phyloP scores from a whole-genome alignment of 2,329 filamentous ascomycete genomes.

The Nemania sp. region DNA sequence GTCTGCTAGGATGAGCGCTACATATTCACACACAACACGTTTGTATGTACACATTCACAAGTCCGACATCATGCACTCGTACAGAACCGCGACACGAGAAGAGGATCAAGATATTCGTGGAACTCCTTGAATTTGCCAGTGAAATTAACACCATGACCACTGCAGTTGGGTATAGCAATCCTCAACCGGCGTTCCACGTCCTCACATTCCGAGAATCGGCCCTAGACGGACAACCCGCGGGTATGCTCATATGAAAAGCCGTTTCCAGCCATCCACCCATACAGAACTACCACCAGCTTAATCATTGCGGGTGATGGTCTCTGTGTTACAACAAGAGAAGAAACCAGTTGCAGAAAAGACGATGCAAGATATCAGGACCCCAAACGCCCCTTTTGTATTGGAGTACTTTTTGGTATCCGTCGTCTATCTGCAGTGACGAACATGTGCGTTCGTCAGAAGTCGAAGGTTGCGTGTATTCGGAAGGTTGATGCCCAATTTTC shows the following conservation, averaged over 20 bases:
- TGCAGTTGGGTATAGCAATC: constrained; percentile 64
- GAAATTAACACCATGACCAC: constrained; percentile 50
- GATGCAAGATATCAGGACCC: constrained; percentile 84
- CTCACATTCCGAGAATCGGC: constrained; percentile 51
- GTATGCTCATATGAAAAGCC: constrained; percentile 62
- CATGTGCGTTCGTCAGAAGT: constrained; percentile 42
- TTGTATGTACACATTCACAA: background rate
- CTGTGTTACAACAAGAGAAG: constrained; percentile 47
- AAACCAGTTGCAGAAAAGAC: constrained; percentile 51
- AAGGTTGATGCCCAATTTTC: constrained; percentile 44
- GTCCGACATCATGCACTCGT: background rate
- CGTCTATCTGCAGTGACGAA: constrained; percentile 70
- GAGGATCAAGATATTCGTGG: constrained; percentile 42
- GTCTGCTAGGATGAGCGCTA: background rate
- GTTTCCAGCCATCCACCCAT: constrained; percentile 64
- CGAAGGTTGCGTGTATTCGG: constrained; percentile 40
- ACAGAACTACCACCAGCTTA: constrained; percentile 49
- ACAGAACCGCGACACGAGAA: constrained; percentile 5
- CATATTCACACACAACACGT: background rate
- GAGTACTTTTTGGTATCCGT: constrained; percentile 64
- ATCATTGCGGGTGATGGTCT: constrained; percentile 45
- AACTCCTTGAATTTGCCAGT: constrained; percentile 66
- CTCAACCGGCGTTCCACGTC: constrained; percentile 67
- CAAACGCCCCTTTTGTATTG: constrained; percentile 70
- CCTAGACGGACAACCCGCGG: constrained; percentile 36